Evolutionary conservation across 2,329 filamentous ascomycete genomes (phyloP), one percentile per base, ranked within the genome.

Genomic region (Fusarium acutatum): DNA sequence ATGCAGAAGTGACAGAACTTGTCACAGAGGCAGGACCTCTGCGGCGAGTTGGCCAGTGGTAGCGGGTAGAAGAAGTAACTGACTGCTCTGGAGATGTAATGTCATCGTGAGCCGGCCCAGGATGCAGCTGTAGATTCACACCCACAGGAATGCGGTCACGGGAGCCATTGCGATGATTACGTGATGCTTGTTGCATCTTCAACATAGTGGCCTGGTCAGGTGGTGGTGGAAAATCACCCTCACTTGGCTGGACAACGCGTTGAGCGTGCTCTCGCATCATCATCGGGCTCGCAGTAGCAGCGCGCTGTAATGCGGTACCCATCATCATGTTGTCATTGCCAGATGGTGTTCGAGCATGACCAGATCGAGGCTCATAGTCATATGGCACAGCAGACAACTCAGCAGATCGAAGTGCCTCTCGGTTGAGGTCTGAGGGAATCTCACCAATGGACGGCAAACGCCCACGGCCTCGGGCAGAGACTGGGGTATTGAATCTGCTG

Each of bases 381-480:
- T 61, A 72, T 2, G 73, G 79, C 17, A 77, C 58, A 18, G 71
- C 60, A 8, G 73, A 62, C 20, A 67, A 50, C 46, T 78, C 79
- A 7, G 67, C 71, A 8, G 79, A 68, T 58, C 78, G 80, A 5
- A 83, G 61, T 7, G 67, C 56, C 12, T 78, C 74, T 7, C 80
- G 78, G 62, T 79, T 82, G 17, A 82, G 74, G 40, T 83, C 81
- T 4, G 76, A 73, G 3, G 81, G 74, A 18, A 79, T 77, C 83
- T 94, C 93, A 17, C 93, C 93, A 63, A 95, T 96, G 0, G 93
- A 96, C 20, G 93, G 90, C 38, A 96, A 85, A n/a, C 93, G 89
- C 62, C 88, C 88, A 43, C 91, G 87, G 40, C 86, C 71, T 6
- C 82, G 87, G 5, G 91, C 90, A 20, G 92, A 92, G 53, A 90